Conservation (phyloP, 2,329 filamentous ascomycete species). For the Colletotrichum costaricense region DNA sequence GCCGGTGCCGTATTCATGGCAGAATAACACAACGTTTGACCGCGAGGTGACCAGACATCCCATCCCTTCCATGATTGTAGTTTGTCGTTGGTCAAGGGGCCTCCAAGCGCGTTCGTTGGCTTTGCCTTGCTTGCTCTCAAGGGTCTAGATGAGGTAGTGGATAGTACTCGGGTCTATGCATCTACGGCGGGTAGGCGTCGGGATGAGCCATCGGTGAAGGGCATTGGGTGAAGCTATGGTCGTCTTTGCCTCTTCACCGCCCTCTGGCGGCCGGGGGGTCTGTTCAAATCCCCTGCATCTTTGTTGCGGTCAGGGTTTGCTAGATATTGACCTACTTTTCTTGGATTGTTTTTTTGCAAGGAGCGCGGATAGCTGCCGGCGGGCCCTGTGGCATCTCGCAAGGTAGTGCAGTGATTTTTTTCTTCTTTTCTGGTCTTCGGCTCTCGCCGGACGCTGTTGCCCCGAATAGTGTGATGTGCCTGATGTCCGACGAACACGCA, state of each 20-base stretch:
- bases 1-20: not conserved
- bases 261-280: slow-evolving; percentile 19
- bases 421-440: not conserved
- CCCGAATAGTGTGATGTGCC: not conserved
- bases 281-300: slow-evolving; percentile 9
- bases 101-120: not conserved
- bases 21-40: slow-evolving; percentile 1
- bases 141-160: not conserved
- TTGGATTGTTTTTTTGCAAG: not conserved
- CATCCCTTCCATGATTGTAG: not conserved
- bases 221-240: not conserved
- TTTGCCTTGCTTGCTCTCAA: not conserved
- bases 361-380: not conserved
- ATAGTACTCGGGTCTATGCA: not conserved
- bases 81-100: not conserved
- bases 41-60: not conserved
- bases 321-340: not conserved
- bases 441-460: slow-evolving; percentile 6
- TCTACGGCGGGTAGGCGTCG: slow-evolving; percentile 7
- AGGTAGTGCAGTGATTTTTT: not conserved
- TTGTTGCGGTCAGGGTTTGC: not conserved
- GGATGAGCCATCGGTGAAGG: slow-evolving; percentile 28
- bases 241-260: slow-evolving; percentile 25
- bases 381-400: not conserved
- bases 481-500: slow-evolving; percentile 5